phyloP scores from a whole-genome alignment of 208 protist species.

The Novymonas esmeraldas region DNA sequence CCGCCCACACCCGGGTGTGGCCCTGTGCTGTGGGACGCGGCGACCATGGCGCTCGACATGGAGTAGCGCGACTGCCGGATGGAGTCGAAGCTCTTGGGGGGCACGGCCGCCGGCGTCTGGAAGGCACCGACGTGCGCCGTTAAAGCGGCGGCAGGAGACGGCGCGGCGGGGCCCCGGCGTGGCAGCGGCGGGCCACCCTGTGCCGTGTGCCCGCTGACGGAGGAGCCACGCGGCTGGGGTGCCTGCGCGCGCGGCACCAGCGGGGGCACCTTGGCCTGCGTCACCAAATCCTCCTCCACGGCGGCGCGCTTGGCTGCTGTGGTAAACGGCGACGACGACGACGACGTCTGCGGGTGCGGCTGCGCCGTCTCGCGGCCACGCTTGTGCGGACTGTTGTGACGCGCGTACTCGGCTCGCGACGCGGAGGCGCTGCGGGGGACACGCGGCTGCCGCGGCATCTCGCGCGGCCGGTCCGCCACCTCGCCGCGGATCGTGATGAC shows the following conservation, averaged over 20 bases:
- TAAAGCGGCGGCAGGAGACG: conserved; percentile 18
- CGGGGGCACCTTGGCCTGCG: neutral
- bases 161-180: conserved; percentile 55
- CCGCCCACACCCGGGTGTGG: neutral
- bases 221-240: conserved; percentile 39
- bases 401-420: conserved; percentile 16
- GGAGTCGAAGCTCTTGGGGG: conserved; percentile 39
- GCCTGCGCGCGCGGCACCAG: conserved; percentile 21
- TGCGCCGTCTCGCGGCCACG: conserved; percentile 9
- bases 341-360: neutral
- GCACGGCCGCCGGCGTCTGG: conserved; percentile 37
- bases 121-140: conserved; percentile 21
- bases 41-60: conserved; percentile 48
- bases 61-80: conserved; percentile 51
- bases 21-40: neutral
- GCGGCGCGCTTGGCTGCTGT: conserved; percentile 7
- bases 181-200: conserved; percentile 74
- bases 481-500: conserved; percentile 75
- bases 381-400: conserved; percentile 13
- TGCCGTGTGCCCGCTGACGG: conserved; percentile 50
- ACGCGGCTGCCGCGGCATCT: conserved; percentile 52
- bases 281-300: conserved; percentile 15
- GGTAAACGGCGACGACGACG: neutral
- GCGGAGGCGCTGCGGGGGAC: conserved; percentile 61
- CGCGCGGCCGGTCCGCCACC: conserved; percentile 60